Evolutionary conservation across 2,329 filamentous ascomycete genomes (phyloP), one percentile per base, ranked within the genome.

Genomic region (Raffaelea ambrosiae): DNA sequence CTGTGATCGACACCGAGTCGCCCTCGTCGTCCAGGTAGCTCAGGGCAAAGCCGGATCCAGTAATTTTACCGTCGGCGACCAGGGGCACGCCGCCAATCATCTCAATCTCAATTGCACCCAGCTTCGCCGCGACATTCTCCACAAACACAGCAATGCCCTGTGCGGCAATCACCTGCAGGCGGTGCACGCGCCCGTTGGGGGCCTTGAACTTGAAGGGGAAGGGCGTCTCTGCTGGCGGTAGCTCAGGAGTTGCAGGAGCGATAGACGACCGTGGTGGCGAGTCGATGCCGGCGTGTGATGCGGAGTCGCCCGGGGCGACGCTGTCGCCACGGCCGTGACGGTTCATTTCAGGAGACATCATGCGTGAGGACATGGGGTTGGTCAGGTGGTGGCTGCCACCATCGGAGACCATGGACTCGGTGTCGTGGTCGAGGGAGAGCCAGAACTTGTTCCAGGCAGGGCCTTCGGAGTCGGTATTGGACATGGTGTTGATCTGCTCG

Each of bases 361-460:
- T 82, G 57, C 47, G 81, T 77, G 52, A 81, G 79, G 43, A 83
- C 72, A 49, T 84, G 81, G 46, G 81, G 58, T 81, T 74, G 56
- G 81, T 73, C 58, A 81, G 74, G 58, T 87, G 84, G 59, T 84
- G 83, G 60, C 86, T 87, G 43, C 85, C 87, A 49, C 94, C 88
- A 51, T 90, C 93, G 51, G 93, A 98, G 66, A 97, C 83, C 76
- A 95, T 85, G 2, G 93, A 98, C 67, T 97, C 93, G 14, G 90
- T 91, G 64, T 95, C 91, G 58, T 94, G 82, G 65, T 97, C 80
- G 58, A 98, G 83, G 1, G 93, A 97, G 56, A 97, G 75, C 93
- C 93, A 98, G 71, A 98, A 98, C 68, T 97, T 98, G 73, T 96
- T 97, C 93, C 93, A 98, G 7, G 93, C 93, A 5, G 93, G 93